Conservation (phyloP, 345 rosid genomes). For the Eucalyptus regnans region DNA sequence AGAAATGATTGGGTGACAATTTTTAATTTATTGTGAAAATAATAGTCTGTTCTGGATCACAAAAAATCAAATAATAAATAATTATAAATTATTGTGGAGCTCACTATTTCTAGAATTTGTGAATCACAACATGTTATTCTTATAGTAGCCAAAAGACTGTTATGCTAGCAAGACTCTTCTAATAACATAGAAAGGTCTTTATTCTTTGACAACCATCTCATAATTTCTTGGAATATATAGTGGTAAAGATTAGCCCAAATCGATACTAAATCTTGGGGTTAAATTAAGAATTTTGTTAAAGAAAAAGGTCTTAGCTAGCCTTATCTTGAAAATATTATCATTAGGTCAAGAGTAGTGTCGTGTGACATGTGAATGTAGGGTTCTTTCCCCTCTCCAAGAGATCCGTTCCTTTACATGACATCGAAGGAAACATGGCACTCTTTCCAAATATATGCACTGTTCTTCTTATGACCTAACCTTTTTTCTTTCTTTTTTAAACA, state of each 20-base stretch:
- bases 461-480: background rate
- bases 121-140: too few relatives aligned
- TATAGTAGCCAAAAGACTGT: too few relatives aligned
- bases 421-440: background rate
- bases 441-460: background rate
- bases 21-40: too few relatives aligned
- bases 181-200: background rate
- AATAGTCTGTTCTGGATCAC: too few relatives aligned
- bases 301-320: too few relatives aligned
- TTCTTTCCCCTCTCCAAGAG: background rate
- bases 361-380: background rate
- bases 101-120: too few relatives aligned
- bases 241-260: background rate
- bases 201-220: background rate
- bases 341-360: background rate
- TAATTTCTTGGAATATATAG: background rate
- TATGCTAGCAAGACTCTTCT: too few relatives aligned
- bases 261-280: background rate
- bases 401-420: background rate
- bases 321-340: background rate
- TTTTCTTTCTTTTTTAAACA: background rate
- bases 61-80: too few relatives aligned
- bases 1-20: too few relatives aligned
- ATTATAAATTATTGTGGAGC: too few relatives aligned
- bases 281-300: background rate